phyloP scores from a whole-genome alignment of 441 rosid species.

The Gossypium trilobum region DNA sequence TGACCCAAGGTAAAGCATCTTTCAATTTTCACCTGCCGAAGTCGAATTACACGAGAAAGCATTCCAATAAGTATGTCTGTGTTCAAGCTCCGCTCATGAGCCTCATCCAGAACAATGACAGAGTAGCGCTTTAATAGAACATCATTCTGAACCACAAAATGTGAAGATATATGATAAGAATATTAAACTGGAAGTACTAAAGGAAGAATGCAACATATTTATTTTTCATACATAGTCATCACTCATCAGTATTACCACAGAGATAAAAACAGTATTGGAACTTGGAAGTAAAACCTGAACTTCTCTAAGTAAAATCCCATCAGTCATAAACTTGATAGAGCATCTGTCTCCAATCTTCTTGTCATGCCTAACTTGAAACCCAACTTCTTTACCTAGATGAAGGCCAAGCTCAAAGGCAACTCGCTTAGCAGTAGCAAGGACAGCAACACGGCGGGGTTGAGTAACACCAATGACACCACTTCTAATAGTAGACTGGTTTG shows the following conservation, averaged over 20 bases:
- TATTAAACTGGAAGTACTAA: background rate
- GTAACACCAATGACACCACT: slow-evolving; percentile 77
- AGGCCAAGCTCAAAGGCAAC: slow-evolving; percentile 86
- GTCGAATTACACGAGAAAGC: slow-evolving; percentile 65
- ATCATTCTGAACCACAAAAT: slow-evolving; percentile 46
- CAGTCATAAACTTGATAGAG: slow-evolving; percentile 91
- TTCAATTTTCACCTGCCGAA: slow-evolving; percentile 52
- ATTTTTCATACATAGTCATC: background rate
- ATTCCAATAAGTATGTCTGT: slow-evolving; percentile 94
- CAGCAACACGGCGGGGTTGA: slow-evolving; percentile 90
- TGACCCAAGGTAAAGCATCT: background rate
- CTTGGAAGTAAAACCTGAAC: slow-evolving; percentile 49
- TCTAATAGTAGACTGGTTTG: slow-evolving; percentile 34
- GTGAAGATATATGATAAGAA: background rate
- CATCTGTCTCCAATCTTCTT: slow-evolving; percentile 63
- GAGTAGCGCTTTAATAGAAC: slow-evolving; percentile 69
- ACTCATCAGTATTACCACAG: background rate
- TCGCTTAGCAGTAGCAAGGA: slow-evolving; percentile 84
- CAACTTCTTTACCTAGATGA: slow-evolving; percentile 73
- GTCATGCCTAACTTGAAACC: slow-evolving; percentile 92
- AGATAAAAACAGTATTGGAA: background rate
- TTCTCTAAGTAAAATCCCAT: slow-evolving; percentile 86
- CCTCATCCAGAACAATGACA: slow-evolving; percentile 81
- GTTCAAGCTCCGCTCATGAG: slow-evolving; percentile 92
- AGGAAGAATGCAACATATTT: background rate